phyloP scores from a whole-genome alignment of 129 eudicot genomes.

The Artemisia tridentata region DNA sequence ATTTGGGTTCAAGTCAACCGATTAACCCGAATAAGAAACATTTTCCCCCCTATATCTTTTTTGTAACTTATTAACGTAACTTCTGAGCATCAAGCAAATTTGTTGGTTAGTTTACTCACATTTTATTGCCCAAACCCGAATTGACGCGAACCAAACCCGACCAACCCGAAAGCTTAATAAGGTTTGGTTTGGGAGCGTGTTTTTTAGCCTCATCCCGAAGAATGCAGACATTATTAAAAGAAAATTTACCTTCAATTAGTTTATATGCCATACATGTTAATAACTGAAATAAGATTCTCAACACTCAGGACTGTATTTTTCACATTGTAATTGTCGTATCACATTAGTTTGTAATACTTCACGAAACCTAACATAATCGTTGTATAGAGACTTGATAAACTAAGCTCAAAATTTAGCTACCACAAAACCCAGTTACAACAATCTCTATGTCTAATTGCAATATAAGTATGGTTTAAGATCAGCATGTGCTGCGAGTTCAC shows the following conservation, averaged over 20 bases:
- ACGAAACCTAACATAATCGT: background rate
- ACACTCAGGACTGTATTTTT: background rate
- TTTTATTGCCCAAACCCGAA: too few species aligned
- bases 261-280: background rate
- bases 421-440: constrained; percentile 10
- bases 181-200: too few species aligned
- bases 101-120: too few species aligned
- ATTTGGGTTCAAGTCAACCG: too few species aligned
- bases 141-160: too few species aligned
- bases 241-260: background rate
- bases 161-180: too few species aligned
- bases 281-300: background rate
- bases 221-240: too few species aligned
- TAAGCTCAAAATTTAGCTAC: constrained; percentile 4
- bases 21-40: too few species aligned
- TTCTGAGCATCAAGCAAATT: too few species aligned
- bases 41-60: too few species aligned
- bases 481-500: constrained; percentile 6
- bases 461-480: constrained; percentile 1
- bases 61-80: too few species aligned
- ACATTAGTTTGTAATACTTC: background rate
- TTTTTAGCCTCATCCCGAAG: too few species aligned
- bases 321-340: background rate
- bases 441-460: constrained; percentile 10
- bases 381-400: background rate